Base-by-base conservation (phyloP, 2,329 filamentous ascomycete species). In the Pseudogymnoascus sp. region DNA sequence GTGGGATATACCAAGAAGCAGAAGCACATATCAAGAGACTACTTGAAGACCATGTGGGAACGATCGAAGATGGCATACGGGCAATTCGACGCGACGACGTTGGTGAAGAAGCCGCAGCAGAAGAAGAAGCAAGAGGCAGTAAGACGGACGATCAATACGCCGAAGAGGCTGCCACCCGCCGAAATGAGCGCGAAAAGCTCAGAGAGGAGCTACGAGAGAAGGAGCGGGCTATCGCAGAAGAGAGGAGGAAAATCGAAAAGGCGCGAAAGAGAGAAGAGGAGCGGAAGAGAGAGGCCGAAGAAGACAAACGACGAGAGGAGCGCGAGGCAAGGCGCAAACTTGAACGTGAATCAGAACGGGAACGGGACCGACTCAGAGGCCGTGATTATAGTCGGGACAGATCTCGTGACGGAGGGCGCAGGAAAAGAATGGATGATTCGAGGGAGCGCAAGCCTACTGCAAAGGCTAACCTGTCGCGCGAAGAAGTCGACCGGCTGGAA, bases 131-230 rank as follows among this genome's bases (percentile, higher is more conserved):
- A 8, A 84, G 82, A 61, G 90, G 90, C 15, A 79, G 83, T 58
- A 92, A 90, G 73, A 89, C 85, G 1, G 89, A 93, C 67, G 84
- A 87, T 62, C 85, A 88, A 58, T 93, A 92, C 72, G 85, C 83
- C 1, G 81, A 81, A 55, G 88, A 91, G 63, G 87, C 86, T 1
- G 81, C 83, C 8, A 78, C 77, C 5, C 83, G 85, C 59, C 78
- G 82, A 35, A 78, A 80, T 7, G 83, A 86, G 61, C 83, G 89
- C 9, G 84, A 87, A 65, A 80, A 80, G 35, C 77, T 85, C 8
- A 80, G 85, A 61, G 82, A 86, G 55, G 83, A 87, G 67, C 76
- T 86, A 15, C 78, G 81, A 60, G 79, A 79, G 48, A 81, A 84
- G 66, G 83, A 87, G 65, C 70, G 73, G 60, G 79, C 81, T 59